Conservation (phyloP, 352 stramenopile genomes). For the Globisporangium spinosum region DNA sequence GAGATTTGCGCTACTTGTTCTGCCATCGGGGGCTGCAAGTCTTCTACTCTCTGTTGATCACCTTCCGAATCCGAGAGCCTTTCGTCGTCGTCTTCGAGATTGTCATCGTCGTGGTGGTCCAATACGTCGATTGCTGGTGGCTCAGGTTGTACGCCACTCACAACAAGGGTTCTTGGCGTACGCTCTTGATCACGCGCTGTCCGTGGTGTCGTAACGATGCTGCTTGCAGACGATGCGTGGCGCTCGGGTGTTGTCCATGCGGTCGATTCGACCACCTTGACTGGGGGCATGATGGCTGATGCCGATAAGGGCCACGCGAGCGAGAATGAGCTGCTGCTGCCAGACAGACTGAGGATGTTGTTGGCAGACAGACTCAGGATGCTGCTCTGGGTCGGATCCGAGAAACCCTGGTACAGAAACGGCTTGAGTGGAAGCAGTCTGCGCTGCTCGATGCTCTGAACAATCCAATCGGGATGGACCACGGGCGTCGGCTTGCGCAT, state of each 20-base stretch:
- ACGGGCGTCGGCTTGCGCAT: slow-evolving; percentile 64
- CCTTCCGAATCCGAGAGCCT: slow-evolving; percentile 1
- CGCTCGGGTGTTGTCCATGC: not conserved
- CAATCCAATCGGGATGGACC: slow-evolving; percentile 90
- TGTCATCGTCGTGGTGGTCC: not conserved
- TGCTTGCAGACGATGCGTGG: not conserved
- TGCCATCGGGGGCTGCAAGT: not conserved
- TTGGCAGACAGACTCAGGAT: slow-evolving; percentile 23
- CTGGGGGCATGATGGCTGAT: not conserved
- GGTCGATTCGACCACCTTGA: not conserved
- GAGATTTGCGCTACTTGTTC: not conserved
- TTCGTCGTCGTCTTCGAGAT: not conserved
- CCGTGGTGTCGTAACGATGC: not conserved
- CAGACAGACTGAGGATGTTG: slow-evolving; percentile 10
- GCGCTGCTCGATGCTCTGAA: slow-evolving; percentile 79
- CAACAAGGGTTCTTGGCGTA: not conserved
- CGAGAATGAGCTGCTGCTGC: not conserved
- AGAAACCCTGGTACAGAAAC: slow-evolving; percentile 87
- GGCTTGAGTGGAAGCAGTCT: slow-evolving; percentile 64
- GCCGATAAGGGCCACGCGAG: not conserved
- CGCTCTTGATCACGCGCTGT: not conserved
- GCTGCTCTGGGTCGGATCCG: slow-evolving; percentile 59
- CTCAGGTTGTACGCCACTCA: not conserved
- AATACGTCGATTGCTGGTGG: not conserved
- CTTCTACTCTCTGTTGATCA: not conserved